phyloP scores from a whole-genome alignment of 805 yeast species.

The Metschnikowia lochheadii region DNA sequence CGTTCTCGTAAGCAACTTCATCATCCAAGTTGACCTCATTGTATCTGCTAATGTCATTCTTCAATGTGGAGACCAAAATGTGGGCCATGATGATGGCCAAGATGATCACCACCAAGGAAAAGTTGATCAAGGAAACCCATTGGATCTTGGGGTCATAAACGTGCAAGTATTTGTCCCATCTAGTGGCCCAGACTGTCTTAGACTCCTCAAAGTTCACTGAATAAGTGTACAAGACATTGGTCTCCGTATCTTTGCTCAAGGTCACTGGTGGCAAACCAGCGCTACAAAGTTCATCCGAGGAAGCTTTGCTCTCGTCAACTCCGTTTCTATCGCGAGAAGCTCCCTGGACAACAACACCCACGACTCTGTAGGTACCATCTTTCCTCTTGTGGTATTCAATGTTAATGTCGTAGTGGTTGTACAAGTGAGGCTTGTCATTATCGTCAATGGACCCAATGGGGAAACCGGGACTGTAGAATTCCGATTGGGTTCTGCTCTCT shows the following conservation, averaged over 20 bases:
- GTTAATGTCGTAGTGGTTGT: constrained; percentile 74
- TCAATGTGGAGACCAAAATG: constrained; percentile 72
- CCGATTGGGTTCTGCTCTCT: constrained; percentile 55
- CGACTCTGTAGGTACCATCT: constrained; percentile 72
- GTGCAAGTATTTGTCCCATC: constrained; percentile 96
- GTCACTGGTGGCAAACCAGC: constrained; percentile 38
- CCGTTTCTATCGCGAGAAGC: constrained; percentile 44
- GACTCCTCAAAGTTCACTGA: constrained; percentile 71
- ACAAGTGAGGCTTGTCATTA: constrained; percentile 53
- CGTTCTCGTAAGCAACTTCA: constrained; percentile 86
- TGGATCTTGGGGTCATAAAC: constrained; percentile 90
- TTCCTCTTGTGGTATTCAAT: constrained; percentile 81
- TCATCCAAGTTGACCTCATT: constrained; percentile 85
- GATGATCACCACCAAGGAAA: constrained; percentile 74
- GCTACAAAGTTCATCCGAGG: constrained; percentile 28
- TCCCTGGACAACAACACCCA: constrained; percentile 82
- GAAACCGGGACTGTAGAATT: constrained; percentile 78
- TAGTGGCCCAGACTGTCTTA: constrained; percentile 87
- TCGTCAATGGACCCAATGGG: constrained; percentile 69
- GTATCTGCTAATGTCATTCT: constrained; percentile 80
- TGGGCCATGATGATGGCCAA: constrained; percentile 76
- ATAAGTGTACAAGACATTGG: constrained; percentile 74
- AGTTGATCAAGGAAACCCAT: constrained; percentile 90
- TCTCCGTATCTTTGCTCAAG: constrained; percentile 47
- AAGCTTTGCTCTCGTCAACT: constrained; percentile 18